phyloP scores from a whole-genome alignment of 192 early-diverging fungal genomes.

The Tieghemiomyces parasiticus region DNA sequence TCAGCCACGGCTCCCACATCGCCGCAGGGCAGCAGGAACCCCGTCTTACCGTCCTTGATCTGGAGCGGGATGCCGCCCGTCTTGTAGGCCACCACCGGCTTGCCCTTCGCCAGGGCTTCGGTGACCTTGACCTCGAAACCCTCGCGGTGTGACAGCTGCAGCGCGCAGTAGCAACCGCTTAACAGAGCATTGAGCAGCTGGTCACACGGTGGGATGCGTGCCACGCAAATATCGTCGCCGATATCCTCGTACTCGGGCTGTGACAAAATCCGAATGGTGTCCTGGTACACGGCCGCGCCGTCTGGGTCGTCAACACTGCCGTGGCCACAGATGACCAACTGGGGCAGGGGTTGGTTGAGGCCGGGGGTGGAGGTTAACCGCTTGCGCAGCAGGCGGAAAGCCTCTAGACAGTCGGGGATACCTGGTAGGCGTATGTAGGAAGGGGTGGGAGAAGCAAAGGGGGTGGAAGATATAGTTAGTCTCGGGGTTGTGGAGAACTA shows the following conservation, averaged over 20 bases:
- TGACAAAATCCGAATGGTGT: conserved; percentile 30
- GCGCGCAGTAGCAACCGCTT: conserved; percentile 48
- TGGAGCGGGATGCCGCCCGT: conserved; percentile 71
- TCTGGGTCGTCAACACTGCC: conserved; percentile 78
- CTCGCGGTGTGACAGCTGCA: conserved; percentile 67
- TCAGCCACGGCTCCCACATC: conserved; percentile 43
- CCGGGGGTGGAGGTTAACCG: conserved; percentile 29
- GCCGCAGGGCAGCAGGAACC: conserved; percentile 49
- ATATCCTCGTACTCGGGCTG: conserved; percentile 34
- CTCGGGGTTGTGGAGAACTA: too few relatives aligned
- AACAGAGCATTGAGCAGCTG: conserved; percentile 63
- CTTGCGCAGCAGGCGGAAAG: conserved; percentile 46
- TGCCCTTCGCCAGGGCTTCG: conserved; percentile 51
- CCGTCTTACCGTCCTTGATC: conserved; percentile 47
- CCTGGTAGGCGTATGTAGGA: conserved; percentile 15
- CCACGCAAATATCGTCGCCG: conserved; percentile 36
- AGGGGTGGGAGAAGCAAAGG: background rate
- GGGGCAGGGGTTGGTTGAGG: conserved; percentile 35
- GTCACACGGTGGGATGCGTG: conserved; percentile 58
- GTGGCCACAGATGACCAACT: conserved; percentile 61
- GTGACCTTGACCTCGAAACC: conserved; percentile 81
- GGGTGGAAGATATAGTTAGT: too few relatives aligned
- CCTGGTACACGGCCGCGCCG: conserved; percentile 47
- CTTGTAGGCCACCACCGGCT: conserved; percentile 47
- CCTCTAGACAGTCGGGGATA: conserved; percentile 53